Base-by-base conservation (phyloP, 1,284 basidiomycete species). In the Irpex rosettiformis region DNA sequence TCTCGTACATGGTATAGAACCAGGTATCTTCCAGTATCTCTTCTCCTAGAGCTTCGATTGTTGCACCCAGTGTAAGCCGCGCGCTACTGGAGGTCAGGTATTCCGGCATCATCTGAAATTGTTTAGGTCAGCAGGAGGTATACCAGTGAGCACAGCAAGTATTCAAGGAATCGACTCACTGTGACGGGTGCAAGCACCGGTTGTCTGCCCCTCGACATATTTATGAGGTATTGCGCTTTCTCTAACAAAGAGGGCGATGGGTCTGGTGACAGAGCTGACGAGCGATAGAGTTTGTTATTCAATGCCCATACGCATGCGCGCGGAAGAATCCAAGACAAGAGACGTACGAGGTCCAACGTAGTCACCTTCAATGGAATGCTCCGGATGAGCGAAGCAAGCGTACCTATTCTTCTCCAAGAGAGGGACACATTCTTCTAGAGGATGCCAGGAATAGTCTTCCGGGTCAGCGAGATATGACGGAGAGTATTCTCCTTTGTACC, bases 391-490 rank as follows among this genome's bases (percentile, higher is more conserved):
- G 64, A 94, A 92, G 59, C 81, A 82, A 2, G 83, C 84, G 70
- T 91, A 89, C 65, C 84, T 79, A 66, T 86, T 73, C 61, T 75
- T 75, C 55, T 93, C 84, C 6, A 96, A 76, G 18, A 84, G 68
- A 0, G 80, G 73, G n/a, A 73, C 72, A 64, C 89, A 93, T 18
- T 71, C 66, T 51, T 83, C 73, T 8, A 95, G 73, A 3, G 86
- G 86, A 67, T 86, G 81, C 86, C 91, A 96, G 1, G 77, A 77
- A 66, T 91, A 89, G 1, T 87, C 88, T 68, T 89, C 91, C 84
- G 95, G 93, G 73, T 99, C 96, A 11, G 89, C 84, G 5, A 99
- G 79, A 67, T 85, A 93, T 3, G 93, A 95, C 0, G 97, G 96
- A 0, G 78, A 71, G 65, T 96, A 99, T 56, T 96, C 92, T 24